A percentile compares a stretch with the other conserved stretches of the same genome.
Evolutionary conservation across 148 eudicot genomes (phyloP).

Genomic region (Fallopia convolvulus): DNA sequence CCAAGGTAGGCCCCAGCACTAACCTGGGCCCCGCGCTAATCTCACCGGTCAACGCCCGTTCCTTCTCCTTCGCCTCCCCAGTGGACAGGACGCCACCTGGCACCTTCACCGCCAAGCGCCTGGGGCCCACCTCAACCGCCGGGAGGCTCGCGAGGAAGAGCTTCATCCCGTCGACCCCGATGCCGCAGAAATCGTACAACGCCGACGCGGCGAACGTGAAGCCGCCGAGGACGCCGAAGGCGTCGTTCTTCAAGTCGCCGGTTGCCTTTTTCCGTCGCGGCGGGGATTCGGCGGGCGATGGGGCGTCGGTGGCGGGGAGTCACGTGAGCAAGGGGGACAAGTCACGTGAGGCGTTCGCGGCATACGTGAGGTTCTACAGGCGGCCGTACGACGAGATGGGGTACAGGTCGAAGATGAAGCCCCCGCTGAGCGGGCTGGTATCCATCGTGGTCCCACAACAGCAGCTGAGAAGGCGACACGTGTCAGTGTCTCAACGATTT

Average conservation of each 20-base stretch:
- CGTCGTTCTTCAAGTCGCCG: constrained; percentile 73
- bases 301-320: constrained; percentile 21
- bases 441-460: constrained; percentile 59
- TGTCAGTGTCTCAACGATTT: constrained; percentile 84
- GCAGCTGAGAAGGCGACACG: constrained; percentile 49
- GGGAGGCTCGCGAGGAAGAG: constrained; percentile 33
- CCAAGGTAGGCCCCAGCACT: constrained; percentile 58
- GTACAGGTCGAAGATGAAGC: constrained; percentile 85
- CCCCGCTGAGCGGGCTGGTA: constrained; percentile 80
- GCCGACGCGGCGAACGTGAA: constrained; percentile 40
- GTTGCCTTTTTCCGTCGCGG: constrained; percentile 22
- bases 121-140: not conserved
- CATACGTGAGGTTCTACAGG: constrained; percentile 59
- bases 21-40: constrained; percentile 39
- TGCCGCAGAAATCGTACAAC: constrained; percentile 68
- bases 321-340: constrained; percentile 39
- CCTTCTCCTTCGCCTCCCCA: constrained; percentile 86
- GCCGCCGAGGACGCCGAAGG: constrained; percentile 75
- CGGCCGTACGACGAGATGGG: constrained; percentile 87
- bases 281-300: constrained; percentile 8
- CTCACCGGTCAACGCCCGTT: constrained; percentile 63
- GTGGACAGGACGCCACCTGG: constrained; percentile 45
- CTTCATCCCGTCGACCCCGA: constrained; percentile 82
- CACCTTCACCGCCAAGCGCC: constrained; percentile 14
- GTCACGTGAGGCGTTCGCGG: constrained; percentile 48